Conservation (phyloP, 108 stramenopile species). For the Hondaea fermentalgiana region DNA sequence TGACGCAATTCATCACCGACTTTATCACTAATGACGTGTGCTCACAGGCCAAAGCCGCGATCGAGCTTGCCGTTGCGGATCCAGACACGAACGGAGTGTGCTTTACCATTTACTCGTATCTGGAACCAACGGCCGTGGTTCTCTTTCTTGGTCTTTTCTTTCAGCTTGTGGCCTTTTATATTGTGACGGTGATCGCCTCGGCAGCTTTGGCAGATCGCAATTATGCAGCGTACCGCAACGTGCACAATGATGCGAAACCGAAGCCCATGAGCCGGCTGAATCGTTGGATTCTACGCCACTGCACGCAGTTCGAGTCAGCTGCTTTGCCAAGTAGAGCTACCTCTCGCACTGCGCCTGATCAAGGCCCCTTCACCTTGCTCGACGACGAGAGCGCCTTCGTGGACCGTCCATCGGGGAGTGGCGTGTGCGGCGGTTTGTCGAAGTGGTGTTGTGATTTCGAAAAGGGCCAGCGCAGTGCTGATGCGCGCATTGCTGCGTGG, state of each 20-base stretch:
- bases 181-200: neutral
- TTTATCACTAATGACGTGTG: constrained; percentile 1
- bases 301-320: neutral
- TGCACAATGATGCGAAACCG: neutral
- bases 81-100: neutral
- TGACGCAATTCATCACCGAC: neutral
- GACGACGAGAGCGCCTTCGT: too few species aligned
- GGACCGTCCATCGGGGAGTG: too few species aligned
- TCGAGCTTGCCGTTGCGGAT: neutral
- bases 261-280: neutral
- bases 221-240: neutral
- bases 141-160: neutral
- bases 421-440: neutral
- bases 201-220: neutral
- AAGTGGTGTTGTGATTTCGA: neutral
- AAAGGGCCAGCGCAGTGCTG: neutral
- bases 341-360: too few species aligned
- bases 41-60: neutral
- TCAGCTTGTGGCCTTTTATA: neutral
- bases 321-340: too few species aligned
- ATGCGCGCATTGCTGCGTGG: neutral
- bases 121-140: neutral
- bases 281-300: neutral
- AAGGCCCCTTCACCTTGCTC: too few species aligned
- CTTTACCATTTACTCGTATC: neutral